Evolutionary conservation across 441 rosid genomes (phyloP), one percentile per base, ranked within the genome.

Genomic region (Gossypium schwendimanii): DNA sequence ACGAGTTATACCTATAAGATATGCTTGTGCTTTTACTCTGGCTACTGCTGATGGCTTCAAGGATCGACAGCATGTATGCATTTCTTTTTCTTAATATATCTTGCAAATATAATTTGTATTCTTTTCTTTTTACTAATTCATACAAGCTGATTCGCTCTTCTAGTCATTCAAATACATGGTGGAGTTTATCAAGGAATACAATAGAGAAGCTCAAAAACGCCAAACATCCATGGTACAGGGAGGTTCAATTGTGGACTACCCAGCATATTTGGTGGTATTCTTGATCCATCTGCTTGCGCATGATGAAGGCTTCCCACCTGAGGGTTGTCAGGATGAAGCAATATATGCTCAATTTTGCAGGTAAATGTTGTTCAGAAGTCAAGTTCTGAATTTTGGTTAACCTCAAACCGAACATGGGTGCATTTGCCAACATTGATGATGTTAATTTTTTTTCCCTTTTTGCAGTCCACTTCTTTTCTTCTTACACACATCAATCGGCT

Each of bases 281-380:
- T 87, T 95, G 82, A 81, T 95, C 77, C 91, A 95, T 80, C 81
- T 91, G 82, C 97, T 95, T 78, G 97, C 91, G 45, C 97, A 90
- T 74, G 93, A 88, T 66, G 68, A 77, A 44, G 83, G 70, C 62
- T 95, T 90, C 81, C 98, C 97, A 71, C 79, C 85, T 49, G 87
- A 90, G 72, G 88, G 81, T 63, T 90, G 89, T 82, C 78, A 69
- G 80, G 98, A 90, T 62, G 98, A 91, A 76, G 81, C 87, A 78
- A 76, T 63, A 24, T 88, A 80, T 82, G 86, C 94, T 82, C 78
- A 63, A 65, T 90, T 90, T 83, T 89, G 92, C 80, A 28, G 91
- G 95, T 84, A 84, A 78, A 59, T 50, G 58, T 64, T 63, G 21
- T 75, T 58, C 33, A 59, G 45, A 68, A 54, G 57, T 59, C 54